Evolutionary conservation across 306 rosid genomes (phyloP).

Genomic region (Citrullus amarus): DNA sequence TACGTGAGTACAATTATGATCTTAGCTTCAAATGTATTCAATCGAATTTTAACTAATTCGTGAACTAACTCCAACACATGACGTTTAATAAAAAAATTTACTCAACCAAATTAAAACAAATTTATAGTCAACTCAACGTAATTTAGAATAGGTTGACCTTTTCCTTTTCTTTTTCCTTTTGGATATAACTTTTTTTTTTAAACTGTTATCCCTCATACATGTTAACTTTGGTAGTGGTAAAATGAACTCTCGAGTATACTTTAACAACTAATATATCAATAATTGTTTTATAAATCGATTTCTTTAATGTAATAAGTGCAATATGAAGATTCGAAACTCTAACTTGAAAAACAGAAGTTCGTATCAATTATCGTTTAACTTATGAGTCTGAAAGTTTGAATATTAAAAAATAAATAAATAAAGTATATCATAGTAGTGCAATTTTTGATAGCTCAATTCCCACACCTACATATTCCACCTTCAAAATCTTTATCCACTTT

Average conservation of each 20-base stretch:
- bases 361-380: too few relatives aligned
- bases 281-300: background rate
- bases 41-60: background rate
- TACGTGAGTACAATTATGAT: too few relatives aligned
- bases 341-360: too few relatives aligned
- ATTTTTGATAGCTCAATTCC: background rate
- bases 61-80: background rate
- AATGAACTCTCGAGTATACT: background rate
- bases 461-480: background rate
- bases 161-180: too few relatives aligned
- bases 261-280: too few relatives aligned
- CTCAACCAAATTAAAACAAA: background rate
- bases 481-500: background rate
- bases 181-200: too few relatives aligned
- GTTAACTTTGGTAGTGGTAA: background rate
- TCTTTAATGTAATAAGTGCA: too few relatives aligned
- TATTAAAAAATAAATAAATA: background rate
- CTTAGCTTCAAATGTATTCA: background rate
- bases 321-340: too few relatives aligned
- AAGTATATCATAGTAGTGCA: background rate
- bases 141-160: background rate
- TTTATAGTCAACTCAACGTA: background rate
- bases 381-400: background rate
- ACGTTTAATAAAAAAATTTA: too few relatives aligned
- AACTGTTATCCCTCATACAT: too few relatives aligned